A percentile compares a stretch with the other conserved stretches of the same genome.
Conservation (phyloP, 163 green algal genomes). For the Smithsoniella earleae region DNA sequence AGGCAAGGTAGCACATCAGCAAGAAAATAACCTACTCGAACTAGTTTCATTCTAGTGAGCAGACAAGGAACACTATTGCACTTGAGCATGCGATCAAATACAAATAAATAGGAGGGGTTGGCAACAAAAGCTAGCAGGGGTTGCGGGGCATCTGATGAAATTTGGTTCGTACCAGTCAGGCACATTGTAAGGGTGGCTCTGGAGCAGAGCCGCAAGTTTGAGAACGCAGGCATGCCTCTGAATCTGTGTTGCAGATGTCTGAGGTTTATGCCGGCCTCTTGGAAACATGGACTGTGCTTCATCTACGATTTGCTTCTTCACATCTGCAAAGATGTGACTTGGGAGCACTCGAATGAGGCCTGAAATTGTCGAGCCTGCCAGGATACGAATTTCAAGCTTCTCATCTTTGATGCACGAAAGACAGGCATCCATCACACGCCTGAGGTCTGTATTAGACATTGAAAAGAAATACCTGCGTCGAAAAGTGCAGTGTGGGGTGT, state of each 20-base stretch:
- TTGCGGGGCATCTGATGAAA: too few relatives aligned
- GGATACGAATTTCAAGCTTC: constrained; percentile 22
- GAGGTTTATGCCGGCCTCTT: neutral
- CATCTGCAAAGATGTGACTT: neutral
- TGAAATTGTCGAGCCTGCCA: neutral
- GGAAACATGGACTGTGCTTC: neutral
- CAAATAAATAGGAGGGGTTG: too few relatives aligned
- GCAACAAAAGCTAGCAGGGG: too few relatives aligned
- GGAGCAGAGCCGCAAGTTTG: constrained; percentile 9
- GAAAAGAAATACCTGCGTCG: constrained; percentile 20
- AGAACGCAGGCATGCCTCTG: constrained; percentile 10
- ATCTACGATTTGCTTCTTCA: neutral
- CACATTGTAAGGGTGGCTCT: constrained; percentile 3
- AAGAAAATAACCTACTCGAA: too few relatives aligned
- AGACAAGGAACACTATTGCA: too few relatives aligned
- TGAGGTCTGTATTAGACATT: neutral
- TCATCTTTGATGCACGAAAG: neutral
- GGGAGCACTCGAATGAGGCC: neutral
- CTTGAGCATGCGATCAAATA: too few relatives aligned
- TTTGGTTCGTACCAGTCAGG: constrained; percentile 21
- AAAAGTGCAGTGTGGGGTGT: too few relatives aligned
- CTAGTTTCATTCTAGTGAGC: too few relatives aligned
- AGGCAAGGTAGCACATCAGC: too few relatives aligned
- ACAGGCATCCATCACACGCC: neutral
- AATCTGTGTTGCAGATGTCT: neutral